Evolutionary conservation across 352 stramenopile species (phyloP).

Genomic region (Phytophthora tentaculata): DNA sequence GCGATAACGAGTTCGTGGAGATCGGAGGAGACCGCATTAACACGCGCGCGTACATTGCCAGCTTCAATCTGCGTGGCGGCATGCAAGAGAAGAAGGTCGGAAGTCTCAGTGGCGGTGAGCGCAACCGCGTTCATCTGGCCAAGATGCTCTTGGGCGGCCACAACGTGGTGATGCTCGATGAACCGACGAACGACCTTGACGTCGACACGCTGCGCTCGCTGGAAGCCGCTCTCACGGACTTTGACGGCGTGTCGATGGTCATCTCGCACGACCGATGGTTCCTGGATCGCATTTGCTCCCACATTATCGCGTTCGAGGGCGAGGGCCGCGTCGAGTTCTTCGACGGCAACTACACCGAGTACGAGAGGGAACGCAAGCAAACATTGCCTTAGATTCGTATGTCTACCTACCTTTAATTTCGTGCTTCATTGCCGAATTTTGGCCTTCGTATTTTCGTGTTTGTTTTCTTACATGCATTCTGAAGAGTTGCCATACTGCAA

Average conservation of each 20-base stretch:
- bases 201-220: constrained; percentile 89
- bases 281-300: constrained; percentile 93
- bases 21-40: constrained; percentile 81
- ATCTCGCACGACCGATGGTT: constrained; percentile 97
- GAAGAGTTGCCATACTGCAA: background rate
- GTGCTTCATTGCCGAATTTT: background rate
- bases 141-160: constrained; percentile 86
- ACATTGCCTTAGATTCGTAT: background rate
- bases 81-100: constrained; percentile 88
- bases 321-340: constrained; percentile 80
- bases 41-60: constrained; percentile 86
- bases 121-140: constrained; percentile 86
- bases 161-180: constrained; percentile 90
- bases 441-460: background rate
- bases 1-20: constrained; percentile 87
- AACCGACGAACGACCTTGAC: constrained; percentile 90
- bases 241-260: constrained; percentile 93
- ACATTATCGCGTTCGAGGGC: constrained; percentile 88
- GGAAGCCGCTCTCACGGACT: constrained; percentile 85
- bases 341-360: constrained; percentile 89
- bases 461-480: constrained; percentile 12
- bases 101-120: constrained; percentile 82
- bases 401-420: background rate
- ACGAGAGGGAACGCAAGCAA: constrained; percentile 74
- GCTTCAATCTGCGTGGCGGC: constrained; percentile 81